These are phyloP conservation scores for Phyllosticta citriasiana DNA, from an alignment of 2,329 filamentous ascomycete genomes.

Conservation along the genomic window DNA sequence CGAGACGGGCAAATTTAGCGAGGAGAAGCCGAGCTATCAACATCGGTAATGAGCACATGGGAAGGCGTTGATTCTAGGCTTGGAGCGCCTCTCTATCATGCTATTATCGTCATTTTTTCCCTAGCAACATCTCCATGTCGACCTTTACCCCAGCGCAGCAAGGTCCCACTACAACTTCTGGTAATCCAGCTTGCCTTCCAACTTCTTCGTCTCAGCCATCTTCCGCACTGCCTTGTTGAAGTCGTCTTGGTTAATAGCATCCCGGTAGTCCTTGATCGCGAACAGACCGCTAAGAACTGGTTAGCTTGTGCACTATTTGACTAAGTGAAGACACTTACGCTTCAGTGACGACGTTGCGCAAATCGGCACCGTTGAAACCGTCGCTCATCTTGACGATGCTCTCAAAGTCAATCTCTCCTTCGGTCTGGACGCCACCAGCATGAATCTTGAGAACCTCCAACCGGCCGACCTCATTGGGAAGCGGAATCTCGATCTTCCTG, in stretches of 20 bases:
- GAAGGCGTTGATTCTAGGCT: conserved; percentile 1
- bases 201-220: conserved; percentile 93
- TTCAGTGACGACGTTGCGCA: conserved; percentile 96
- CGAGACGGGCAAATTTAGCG: background rate
- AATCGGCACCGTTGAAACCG: conserved; percentile 90
- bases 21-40: background rate
- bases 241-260: conserved; percentile 94
- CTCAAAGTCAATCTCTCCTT: conserved; percentile 97
- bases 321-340: conserved; percentile 57
- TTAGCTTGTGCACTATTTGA: conserved; percentile 16
- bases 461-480: conserved; percentile 93
- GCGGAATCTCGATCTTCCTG: conserved; percentile 93
- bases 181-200: conserved; percentile 97
- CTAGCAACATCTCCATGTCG: background rate
- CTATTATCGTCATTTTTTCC: background rate
- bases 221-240: conserved; percentile 99
- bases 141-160: background rate
- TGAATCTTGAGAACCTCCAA: conserved; percentile 99
- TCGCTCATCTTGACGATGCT: conserved; percentile 99
- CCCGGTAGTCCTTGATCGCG: conserved; percentile 96
- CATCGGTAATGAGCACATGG: background rate
- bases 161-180: conserved; percentile 63
- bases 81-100: conserved; percentile 4
- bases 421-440: conserved; percentile 70
- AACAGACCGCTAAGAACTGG: conserved; percentile 64